Evolutionary conservation across 2,329 filamentous ascomycete species (phyloP), one percentile per base, ranked within the genome.

Genomic region (Botrytis galanthina): DNA sequence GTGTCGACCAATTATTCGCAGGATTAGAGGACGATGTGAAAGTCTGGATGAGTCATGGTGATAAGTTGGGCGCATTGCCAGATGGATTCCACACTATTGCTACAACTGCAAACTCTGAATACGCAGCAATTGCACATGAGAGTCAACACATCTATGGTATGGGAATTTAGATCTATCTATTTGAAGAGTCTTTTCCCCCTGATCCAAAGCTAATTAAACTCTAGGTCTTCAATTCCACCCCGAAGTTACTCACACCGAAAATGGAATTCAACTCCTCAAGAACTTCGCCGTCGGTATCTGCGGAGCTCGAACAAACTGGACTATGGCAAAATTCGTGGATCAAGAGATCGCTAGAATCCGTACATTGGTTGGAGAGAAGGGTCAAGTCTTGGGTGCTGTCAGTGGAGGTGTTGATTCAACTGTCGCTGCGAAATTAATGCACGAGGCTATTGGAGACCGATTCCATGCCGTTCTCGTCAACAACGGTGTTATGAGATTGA

Each of bases 241-340:
- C 1, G 95, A 75, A 48, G 74, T 75, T n/a, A 75, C 74, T 12
- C 72, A 93, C 80, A 94, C 92, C 0, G 86, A 88, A 14, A 85
- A 87, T 73, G 94, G 95, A 48, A 91, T 81, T 16, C 85, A 92
- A 42, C 80, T 97, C 8, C 86, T 98, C 62, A 84, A 87, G 80
- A 98, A 98, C 86, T 98, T 98, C 80, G 90, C 90, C 20, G 87
- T 97, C 74, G 86, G 88, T 32, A 97, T 98, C 76, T 98, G 95
- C 83, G 87, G 89, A 44, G 93, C 92, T 6, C 84, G 87, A 74
- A 87, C 90, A 74, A 88, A 93, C 81, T 98, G 95, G 95, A 91
- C 87, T 4, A 98, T 98, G 95, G 86, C 85, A 73, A 90, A 92
- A 78, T 98, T 98, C 80, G 86, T 93, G 14, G 88, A 93, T 75